A percentile compares a stretch with the other conserved stretches of the same genome.
These are phyloP conservation scores for Bipolaris cookei DNA, from an alignment of 2,329 filamentous ascomycete species.

Conservation along the genomic window DNA sequence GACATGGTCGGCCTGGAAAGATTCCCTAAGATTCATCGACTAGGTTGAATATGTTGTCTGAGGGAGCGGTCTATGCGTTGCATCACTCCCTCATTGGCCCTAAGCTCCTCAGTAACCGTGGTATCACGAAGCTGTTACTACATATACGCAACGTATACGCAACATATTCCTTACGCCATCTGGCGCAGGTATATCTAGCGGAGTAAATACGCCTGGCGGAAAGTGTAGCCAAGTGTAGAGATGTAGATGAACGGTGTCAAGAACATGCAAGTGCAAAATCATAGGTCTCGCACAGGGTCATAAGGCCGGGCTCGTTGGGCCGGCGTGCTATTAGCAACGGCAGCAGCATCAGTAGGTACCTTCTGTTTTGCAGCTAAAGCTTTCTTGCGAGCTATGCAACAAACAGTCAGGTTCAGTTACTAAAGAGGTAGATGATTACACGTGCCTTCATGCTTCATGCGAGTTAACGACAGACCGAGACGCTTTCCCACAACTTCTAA, in stretches of 20 bases:
- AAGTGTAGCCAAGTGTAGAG: not conserved
- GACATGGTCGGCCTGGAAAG: not conserved
- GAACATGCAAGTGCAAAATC: not conserved
- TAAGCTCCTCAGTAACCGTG: not conserved
- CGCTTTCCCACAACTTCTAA: not conserved
- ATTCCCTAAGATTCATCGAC: not conserved
- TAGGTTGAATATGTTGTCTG: not conserved
- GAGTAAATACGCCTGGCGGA: not conserved
- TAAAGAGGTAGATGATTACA: not conserved
- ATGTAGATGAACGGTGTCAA: not conserved
- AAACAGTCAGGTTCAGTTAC: not conserved
- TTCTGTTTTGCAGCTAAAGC: not conserved
- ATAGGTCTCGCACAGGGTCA: constrained; percentile 1
- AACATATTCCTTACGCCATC: not conserved
- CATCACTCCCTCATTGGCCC: not conserved
- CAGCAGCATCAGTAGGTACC: not conserved
- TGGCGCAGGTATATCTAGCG: not conserved
- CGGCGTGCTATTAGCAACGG: not conserved
- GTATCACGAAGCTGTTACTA: not conserved
- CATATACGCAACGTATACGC: too few relatives aligned
- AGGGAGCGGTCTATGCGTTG: not conserved
- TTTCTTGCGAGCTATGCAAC: not conserved
- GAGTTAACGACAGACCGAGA: not conserved
- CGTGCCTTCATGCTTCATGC: constrained; percentile 1
- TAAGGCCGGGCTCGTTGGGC: not conserved